phyloP scores from a whole-genome alignment of 202 grass and related monocot genomes.

The Setaria italica region DNA sequence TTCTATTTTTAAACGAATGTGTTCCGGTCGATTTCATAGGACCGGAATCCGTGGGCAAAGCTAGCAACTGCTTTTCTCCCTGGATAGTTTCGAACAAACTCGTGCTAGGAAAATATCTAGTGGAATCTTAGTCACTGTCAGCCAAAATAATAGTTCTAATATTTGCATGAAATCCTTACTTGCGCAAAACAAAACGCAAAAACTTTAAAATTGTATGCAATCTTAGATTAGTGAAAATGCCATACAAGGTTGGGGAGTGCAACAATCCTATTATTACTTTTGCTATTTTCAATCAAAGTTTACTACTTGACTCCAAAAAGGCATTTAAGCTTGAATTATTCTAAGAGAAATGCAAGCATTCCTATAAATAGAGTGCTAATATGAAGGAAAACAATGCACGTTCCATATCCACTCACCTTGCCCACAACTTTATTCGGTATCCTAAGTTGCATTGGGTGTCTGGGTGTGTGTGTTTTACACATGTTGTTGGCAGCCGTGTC shows the following conservation, averaged over 20 bases:
- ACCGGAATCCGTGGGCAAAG: background rate
- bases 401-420: too few species aligned
- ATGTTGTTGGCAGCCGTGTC: background rate
- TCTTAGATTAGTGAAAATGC: too few species aligned
- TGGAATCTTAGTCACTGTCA: constrained; percentile 6
- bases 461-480: background rate
- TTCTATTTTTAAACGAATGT: background rate
- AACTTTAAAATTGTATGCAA: background rate
- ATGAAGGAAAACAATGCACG: background rate
- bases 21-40: background rate
- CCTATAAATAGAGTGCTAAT: background rate
- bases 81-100: background rate
- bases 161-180: background rate
- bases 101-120: background rate
- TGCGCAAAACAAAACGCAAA: background rate
- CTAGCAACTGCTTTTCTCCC: background rate
- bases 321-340: background rate
- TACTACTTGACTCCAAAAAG: background rate
- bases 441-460: background rate
- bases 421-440: background rate
- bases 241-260: background rate
- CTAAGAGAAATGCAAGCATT: background rate
- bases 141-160: background rate
- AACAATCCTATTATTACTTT: background rate
- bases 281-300: background rate